Evolutionary conservation across 2,329 filamentous ascomycete genomes (phyloP).

Genomic region (Domatiomyces globalis): DNA sequence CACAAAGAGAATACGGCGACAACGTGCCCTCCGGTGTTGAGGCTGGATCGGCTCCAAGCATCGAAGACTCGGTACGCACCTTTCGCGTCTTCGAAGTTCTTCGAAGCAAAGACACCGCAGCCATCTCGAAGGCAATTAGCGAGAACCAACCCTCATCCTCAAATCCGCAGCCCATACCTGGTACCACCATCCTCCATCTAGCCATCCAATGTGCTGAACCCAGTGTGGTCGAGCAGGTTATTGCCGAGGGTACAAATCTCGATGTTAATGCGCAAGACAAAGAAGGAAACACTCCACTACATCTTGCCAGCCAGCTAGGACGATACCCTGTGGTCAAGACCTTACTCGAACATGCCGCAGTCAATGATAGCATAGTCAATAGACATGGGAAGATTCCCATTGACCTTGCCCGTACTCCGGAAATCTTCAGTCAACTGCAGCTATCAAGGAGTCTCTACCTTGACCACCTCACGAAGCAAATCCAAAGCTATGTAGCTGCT

Average conservation of each 20-base stretch:
- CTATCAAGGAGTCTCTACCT: conserved; percentile 79
- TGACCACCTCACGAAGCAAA: conserved; percentile 68
- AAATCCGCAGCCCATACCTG: conserved; percentile 32
- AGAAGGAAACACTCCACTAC: conserved; percentile 86
- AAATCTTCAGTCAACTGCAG: conserved; percentile 92
- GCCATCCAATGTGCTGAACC: conserved; percentile 91
- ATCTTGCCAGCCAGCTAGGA: conserved; percentile 72
- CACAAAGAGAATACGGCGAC: conserved; percentile 19
- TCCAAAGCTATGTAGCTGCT: conserved; percentile 61
- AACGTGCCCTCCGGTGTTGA: conserved; percentile 23
- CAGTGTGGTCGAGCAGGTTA: conserved; percentile 84
- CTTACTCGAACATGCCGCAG: conserved; percentile 63
- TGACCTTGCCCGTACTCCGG: conserved; percentile 77
- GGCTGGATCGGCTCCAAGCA: conserved; percentile 35
- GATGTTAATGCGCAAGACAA: conserved; percentile 84
- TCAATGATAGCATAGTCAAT: conserved; percentile 83
- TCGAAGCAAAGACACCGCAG: conserved; percentile 75
- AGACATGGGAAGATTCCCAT: conserved; percentile 71
- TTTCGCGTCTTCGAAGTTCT: conserved; percentile 91
- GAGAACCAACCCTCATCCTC: conserved; percentile 39
- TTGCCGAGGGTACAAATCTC: conserved; percentile 57
- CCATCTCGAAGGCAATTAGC: conserved; percentile 70
- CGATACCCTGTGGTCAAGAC: conserved; percentile 67
- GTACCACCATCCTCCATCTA: conserved; percentile 81
- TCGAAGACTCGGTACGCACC: conserved; percentile 87